Evolutionary conservation across 2,329 filamentous ascomycete species (phyloP), one percentile per base, ranked within the genome.

Genomic region (Curvularia hawaiiensis): DNA sequence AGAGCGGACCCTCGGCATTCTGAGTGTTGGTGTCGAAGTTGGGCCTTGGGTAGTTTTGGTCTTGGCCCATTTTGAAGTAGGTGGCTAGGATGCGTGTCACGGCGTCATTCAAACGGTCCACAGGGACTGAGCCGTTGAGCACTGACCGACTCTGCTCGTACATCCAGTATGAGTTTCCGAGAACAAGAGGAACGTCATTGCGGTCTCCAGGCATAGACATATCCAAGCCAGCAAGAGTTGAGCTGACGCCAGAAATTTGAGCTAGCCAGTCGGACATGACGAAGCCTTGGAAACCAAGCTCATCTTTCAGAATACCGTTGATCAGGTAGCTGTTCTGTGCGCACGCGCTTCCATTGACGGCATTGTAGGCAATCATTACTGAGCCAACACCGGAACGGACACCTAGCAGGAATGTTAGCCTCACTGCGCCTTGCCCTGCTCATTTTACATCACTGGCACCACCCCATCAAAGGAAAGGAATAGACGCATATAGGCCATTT

Each of bases 51-150:
- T 77, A 77, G 43, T 73, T 64, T 48, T 67, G 63, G 43, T 77
- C 74, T 49, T 77, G 75, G n/a, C 73, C 73, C 63, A 76, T 64
- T 52, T 77, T 89, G 71, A 95, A 97, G 90, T 92, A 97, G 0
- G 92, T 82, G 0, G 94, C 93, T 1, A 97, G 89, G 59, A 97
- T 87, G 7, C 93, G 86, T 0, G 91, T 90, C 0, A 86, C 90
- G 87, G 96, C 95, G 71, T 98, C 94, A 66, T 97, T 91, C 40
- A 98, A 77, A 14, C 94, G 85, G 14, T 90, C 87, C 61, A 96
- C 81, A 0, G 94, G 92, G 0, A 97, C 82, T 0, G 91, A 93
- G 0, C 89, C 89, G 65, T 98, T 97, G 43, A 97, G 80, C 1
- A 91, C 84, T 0, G 92, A 84, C 46, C 86, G 86, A 0, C 88